Conservation (phyloP, 768 basidiomycete genomes). For the Tylopilus plumbeoviolaceoides region DNA sequence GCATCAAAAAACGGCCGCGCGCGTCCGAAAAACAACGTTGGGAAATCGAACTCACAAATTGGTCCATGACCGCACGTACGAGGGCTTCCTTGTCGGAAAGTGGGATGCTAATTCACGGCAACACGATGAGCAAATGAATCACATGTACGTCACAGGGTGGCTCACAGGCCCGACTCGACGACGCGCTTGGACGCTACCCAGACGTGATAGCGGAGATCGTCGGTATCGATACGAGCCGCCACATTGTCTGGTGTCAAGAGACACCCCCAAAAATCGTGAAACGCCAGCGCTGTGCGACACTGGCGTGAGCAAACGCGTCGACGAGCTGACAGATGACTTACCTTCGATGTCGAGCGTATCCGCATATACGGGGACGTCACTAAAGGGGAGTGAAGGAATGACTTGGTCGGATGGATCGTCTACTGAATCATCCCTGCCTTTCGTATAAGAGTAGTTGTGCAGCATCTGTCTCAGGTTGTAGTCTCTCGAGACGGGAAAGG, state of each 20-base stretch:
- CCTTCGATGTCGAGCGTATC: slow-evolving; percentile 43
- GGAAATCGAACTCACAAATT: slow-evolving; percentile 29
- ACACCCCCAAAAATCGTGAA: slow-evolving; percentile 32
- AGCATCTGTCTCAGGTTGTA: slow-evolving; percentile 28
- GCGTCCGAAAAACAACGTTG: neutral
- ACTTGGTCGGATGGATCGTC: slow-evolving; percentile 22
- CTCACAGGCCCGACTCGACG: slow-evolving; percentile 24
- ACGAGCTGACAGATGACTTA: slow-evolving; percentile 23
- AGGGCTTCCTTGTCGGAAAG: slow-evolving; percentile 15
- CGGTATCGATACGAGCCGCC: slow-evolving; percentile 18
- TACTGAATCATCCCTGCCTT: neutral
- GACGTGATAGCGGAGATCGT: slow-evolving; percentile 31
- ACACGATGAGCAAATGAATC: neutral
- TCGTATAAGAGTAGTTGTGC: slow-evolving; percentile 16
- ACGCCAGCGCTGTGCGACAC: slow-evolving; percentile 26
- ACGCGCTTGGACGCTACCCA: slow-evolving; percentile 33
- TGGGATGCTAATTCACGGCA: slow-evolving; percentile 7
- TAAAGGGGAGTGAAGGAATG: slow-evolving; percentile 32
- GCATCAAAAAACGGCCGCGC: neutral
- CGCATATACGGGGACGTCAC: slow-evolving; percentile 28
- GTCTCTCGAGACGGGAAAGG: slow-evolving; percentile 25
- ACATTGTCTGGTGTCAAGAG: slow-evolving; percentile 34
- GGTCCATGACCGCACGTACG: slow-evolving; percentile 19
- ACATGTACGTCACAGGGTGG: neutral
- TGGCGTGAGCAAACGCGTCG: neutral